phyloP scores from a whole-genome alignment of 306 rosid genomes.

The Trichosanthes cucumerina region DNA sequence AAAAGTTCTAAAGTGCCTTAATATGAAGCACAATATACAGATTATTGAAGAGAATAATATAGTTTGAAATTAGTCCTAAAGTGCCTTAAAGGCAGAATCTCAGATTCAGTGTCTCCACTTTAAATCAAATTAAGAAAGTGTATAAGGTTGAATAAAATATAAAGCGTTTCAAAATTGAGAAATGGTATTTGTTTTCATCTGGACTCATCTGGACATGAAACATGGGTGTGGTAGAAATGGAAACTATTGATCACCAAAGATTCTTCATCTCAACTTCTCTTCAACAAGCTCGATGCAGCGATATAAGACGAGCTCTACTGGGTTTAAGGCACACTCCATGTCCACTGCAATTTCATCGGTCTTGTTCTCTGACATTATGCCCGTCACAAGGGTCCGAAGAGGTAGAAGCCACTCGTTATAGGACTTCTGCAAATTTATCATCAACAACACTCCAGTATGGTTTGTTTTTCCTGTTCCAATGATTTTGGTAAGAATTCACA shows the following conservation, averaged over 20 bases:
- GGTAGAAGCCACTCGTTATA: constrained; percentile 43
- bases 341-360: constrained; percentile 32
- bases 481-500: neutral
- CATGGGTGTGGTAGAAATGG: neutral
- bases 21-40: no score
- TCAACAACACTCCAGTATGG: constrained; percentile 35
- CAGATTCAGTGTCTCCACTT: no score
- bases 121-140: no score
- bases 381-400: constrained; percentile 30
- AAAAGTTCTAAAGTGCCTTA: neutral
- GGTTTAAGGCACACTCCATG: constrained; percentile 49
- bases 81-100: no score
- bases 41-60: no score
- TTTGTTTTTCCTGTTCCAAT: constrained; percentile 56
- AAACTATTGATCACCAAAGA: neutral
- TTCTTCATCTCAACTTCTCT: constrained; percentile 34
- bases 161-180: neutral
- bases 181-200: neutral
- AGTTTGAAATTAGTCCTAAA: no score
- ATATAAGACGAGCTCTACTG: constrained; percentile 71
- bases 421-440: constrained; percentile 28
- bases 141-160: neutral
- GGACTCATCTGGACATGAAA: neutral
- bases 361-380: constrained; percentile 25
- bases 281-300: constrained; percentile 85